Base-by-base conservation (phyloP, 2,329 filamentous ascomycete genomes). In the Alternaria sp. region DNA sequence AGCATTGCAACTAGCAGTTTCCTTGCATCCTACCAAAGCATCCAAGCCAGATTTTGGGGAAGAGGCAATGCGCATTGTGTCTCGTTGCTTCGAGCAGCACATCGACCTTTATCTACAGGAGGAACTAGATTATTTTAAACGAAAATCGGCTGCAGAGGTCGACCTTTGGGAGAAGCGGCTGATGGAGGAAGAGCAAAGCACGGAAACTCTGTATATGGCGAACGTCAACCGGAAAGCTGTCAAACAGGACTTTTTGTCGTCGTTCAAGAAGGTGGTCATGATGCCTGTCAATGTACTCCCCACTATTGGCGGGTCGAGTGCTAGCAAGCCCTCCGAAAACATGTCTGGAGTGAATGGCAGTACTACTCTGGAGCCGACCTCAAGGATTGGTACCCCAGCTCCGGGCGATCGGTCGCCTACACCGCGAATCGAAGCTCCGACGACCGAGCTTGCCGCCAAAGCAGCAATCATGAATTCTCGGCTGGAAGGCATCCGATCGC, bases 221-320 rank as follows among this genome's bases (percentile, higher is more conserved):
- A 97, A 93, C 76, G 89, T 98, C 74, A 97, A 94, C 75, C 87
- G 95, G 27, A 93, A 97, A 76, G 95, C 93, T 1, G 95, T 96
- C 65, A 99, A 99, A 81, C 92, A 93, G 68, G 95, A 99, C 76
- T 99, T 99, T 72, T 77, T 99, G 63, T 95, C 90, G 46, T 97
- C 94, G 0, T 99, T 99, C 84, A 97, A 93, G 75, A 98, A 98
- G 79, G 95, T 99, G 9, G 92, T 99, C 66, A 97, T 99, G 94
- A 96, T 97, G 89, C 95, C 95, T 2, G 94, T 99, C 50, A 97
- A 92, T 54, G 94, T 93, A 9, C 83, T 98, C 4, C 92, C 93
- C 2, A 89, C 86, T 48, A 87, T 92, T 65, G 75, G 75, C 22
- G 67, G 73, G 16, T 71, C 74, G 8, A 67, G 65, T 40, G 54